A percentile compares a stretch with the other conserved stretches of the same genome.
These are phyloP conservation scores for Debaryomyces robertsiae DNA, from an alignment of 1,139 yeast species.

Conservation along the genomic window DNA sequence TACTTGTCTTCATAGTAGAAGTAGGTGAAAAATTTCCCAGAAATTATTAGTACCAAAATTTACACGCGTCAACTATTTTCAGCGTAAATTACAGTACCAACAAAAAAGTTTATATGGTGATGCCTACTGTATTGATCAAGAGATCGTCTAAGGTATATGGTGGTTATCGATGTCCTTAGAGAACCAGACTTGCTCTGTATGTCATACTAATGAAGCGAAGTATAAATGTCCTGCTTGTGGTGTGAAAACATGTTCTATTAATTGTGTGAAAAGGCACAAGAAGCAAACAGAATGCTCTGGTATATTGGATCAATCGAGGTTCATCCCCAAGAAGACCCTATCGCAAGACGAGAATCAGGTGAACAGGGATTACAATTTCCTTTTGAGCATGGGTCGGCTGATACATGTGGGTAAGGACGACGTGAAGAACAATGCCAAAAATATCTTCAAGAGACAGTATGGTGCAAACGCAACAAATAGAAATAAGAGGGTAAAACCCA, in stretches of 20 bases:
- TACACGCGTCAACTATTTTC: constrained; percentile 3
- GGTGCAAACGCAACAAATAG: constrained; percentile 19
- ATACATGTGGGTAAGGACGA: constrained; percentile 57
- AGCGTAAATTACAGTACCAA: constrained; percentile 5
- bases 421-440: constrained; percentile 37
- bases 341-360: constrained; percentile 41
- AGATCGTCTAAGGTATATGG: background rate
- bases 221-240: constrained; percentile 88
- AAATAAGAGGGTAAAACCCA: constrained; percentile 24
- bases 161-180: constrained; percentile 7
- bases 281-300: constrained; percentile 67
- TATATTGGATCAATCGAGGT: constrained; percentile 59
- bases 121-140: constrained; percentile 1
- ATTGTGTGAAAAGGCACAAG: constrained; percentile 75
- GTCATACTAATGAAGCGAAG: constrained; percentile 49
- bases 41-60: constrained; percentile 4
- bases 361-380: constrained; percentile 83
- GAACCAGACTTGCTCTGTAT: constrained; percentile 46
- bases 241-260: constrained; percentile 65
- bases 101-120: too few species aligned
- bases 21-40: constrained; percentile 11
- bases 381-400: constrained; percentile 60
- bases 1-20: too few species aligned
- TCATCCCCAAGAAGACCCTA: constrained; percentile 50
- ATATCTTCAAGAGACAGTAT: constrained; percentile 36